These are phyloP conservation scores for Talaromyces proteolyticus DNA, from an alignment of 495 filamentous ascomycete genomes.

Conservation along the genomic window DNA sequence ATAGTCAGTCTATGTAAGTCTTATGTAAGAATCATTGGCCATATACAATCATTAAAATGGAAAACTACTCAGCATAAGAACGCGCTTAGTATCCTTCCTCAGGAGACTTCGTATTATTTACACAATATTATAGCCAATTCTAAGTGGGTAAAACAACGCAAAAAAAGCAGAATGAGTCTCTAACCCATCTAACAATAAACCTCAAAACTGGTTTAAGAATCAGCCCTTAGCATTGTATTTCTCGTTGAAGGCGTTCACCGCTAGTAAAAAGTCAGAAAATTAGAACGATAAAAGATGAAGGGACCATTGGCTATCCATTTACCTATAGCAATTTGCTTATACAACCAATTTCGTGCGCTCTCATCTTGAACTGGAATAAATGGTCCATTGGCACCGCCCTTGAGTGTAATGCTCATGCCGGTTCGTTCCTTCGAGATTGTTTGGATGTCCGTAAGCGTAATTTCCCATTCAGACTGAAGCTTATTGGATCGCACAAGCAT, in stretches of 20 bases:
- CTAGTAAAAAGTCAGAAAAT: conserved; percentile 16
- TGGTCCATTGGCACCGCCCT: conserved; percentile 87
- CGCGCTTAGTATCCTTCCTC: not conserved
- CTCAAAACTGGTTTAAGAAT: not conserved
- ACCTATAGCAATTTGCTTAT: conserved; percentile 60
- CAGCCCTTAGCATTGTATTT: conserved; percentile 59
- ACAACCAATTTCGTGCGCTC: conserved; percentile 81
- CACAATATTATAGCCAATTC: not conserved
- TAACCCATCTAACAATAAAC: not conserved
- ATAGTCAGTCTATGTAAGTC: too few species aligned
- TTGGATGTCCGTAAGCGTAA: conserved; percentile 91
- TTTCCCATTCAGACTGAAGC: conserved; percentile 88
- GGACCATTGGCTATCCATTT: conserved; percentile 9
- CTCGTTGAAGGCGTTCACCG: conserved; percentile 67
- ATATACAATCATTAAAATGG: not conserved
- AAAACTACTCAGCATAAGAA: not conserved
- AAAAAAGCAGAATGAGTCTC: not conserved
- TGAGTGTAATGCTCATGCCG: conserved; percentile 79
- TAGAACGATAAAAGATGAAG: not conserved
- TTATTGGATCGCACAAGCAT: conserved; percentile 83
- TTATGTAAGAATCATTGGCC: too few species aligned
- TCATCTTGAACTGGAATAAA: conserved; percentile 93
- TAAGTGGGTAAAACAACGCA: not conserved
- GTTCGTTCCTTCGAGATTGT: conserved; percentile 96
- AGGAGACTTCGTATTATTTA: too few species aligned